These are phyloP conservation scores for Passalora sequoiae DNA, from an alignment of 2,329 filamentous ascomycete species.

Conservation along the genomic window DNA sequence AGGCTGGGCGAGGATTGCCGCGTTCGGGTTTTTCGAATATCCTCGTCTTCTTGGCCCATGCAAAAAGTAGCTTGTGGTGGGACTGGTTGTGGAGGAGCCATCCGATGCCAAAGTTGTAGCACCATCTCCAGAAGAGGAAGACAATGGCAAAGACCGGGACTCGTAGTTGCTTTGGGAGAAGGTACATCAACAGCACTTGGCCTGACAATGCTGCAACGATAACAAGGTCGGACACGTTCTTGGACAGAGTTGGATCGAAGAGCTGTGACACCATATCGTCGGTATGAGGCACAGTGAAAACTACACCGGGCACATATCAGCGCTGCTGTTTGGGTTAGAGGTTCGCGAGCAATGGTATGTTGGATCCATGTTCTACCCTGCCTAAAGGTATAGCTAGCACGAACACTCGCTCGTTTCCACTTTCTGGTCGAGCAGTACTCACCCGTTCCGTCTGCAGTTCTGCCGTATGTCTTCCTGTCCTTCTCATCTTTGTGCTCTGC, in stretches of 20 bases:
- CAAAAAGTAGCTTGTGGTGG: slow-evolving; percentile 75
- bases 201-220: slow-evolving; percentile 73
- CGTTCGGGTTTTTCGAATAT: slow-evolving; percentile 79
- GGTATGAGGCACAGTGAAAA: slow-evolving; percentile 91
- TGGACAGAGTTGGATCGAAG: slow-evolving; percentile 87
- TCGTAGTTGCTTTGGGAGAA: slow-evolving; percentile 64
- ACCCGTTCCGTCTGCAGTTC: slow-evolving; percentile 88
- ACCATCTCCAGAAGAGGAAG: slow-evolving; percentile 87
- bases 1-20: slow-evolving; percentile 76
- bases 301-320: slow-evolving; percentile 46
- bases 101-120: slow-evolving; percentile 92
- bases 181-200: slow-evolving; percentile 69
- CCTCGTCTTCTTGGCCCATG: slow-evolving; percentile 78
- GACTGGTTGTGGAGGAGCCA: slow-evolving; percentile 85
- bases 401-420: slow-evolving; percentile 8
- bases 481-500: slow-evolving; percentile 46
- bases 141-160: slow-evolving; percentile 73
- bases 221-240: slow-evolving; percentile 80
- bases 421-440: slow-evolving; percentile 39
- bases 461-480: slow-evolving; percentile 76
- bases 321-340: slow-evolving; percentile 12
- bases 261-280: slow-evolving; percentile 99
- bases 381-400: slow-evolving; percentile 10
- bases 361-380: slow-evolving; percentile 10
- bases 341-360: slow-evolving; percentile 1